Percentiles rank a stretch among this genome's conserved stretches.
Evolutionary conservation across 768 basidiomycete species (phyloP).

Genomic region (Lepiota brunneoincarnata): DNA sequence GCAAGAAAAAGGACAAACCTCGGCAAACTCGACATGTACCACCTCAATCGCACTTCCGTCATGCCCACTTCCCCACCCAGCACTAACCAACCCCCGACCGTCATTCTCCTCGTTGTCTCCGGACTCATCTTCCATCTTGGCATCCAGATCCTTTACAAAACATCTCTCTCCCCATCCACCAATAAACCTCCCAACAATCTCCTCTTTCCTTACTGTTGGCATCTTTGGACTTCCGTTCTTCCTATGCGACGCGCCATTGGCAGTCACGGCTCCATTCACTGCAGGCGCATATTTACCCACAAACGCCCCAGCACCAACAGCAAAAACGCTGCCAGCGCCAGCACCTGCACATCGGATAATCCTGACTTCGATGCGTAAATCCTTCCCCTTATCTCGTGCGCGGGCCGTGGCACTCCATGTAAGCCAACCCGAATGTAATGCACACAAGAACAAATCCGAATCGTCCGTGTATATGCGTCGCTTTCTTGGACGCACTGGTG

Average conservation of each 20-base stretch:
- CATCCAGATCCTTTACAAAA: slow-evolving; percentile 23
- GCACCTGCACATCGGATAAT: slow-evolving; percentile 35
- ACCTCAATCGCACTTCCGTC: slow-evolving; percentile 78
- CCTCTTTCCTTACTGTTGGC: slow-evolving; percentile 28
- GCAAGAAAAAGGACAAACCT: slow-evolving; percentile 41
- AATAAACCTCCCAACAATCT: slow-evolving; percentile 45
- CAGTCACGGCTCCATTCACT: slow-evolving; percentile 1
- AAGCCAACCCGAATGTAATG: slow-evolving; percentile 62
- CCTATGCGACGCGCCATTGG: slow-evolving; percentile 4
- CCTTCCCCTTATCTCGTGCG: slow-evolving; percentile 37
- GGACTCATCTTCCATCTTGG: slow-evolving; percentile 27
- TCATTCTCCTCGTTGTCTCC: slow-evolving; percentile 44
- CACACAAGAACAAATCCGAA: slow-evolving; percentile 68
- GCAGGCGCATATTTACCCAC: slow-evolving; percentile 11
- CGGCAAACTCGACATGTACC: slow-evolving; percentile 57
- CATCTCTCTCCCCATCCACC: slow-evolving; percentile 45
- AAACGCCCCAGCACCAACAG: slow-evolving; percentile 15
- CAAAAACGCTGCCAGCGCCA: slow-evolving; percentile 26
- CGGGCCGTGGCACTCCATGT: slow-evolving; percentile 41
- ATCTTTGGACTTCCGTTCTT: slow-evolving; percentile 14
- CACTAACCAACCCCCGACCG: slow-evolving; percentile 60
- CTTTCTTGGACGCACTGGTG: slow-evolving; percentile 29
- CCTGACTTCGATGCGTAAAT: slow-evolving; percentile 38
- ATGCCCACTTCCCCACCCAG: slow-evolving; percentile 76
- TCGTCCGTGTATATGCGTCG: slow-evolving; percentile 71